Evolutionary conservation across 139 green algal genomes (phyloP), one percentile per base, ranked within the genome.

Genomic region (Eudorina sp.): DNA sequence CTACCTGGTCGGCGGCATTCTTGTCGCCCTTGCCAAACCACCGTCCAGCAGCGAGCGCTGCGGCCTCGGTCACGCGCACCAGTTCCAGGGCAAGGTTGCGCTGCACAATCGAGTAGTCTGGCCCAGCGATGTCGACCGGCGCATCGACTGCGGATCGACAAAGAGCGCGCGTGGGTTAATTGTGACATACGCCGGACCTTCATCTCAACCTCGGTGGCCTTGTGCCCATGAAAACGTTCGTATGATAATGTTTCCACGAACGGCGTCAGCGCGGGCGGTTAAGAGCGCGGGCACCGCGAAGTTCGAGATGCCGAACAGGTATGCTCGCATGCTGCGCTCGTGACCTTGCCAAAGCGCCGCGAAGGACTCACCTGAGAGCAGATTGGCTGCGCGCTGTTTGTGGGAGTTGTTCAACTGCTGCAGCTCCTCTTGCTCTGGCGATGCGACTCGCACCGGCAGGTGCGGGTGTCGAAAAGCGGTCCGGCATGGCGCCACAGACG

Each of bases 41-140:
- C 90, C 94, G 95, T 11, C 92, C 95, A 16, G 85, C 89, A 11
- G 92, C 93, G 8, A 98, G 90, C 0, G 96, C 96, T 1, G 95
- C 95, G 13, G 96, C 95, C 75, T 98, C 96, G 23, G 96, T 98
- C 23, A 97, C 95, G 5, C 95, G 88, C 31, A 98, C 95, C 0
- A 98, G 90, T 91, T 98, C 96, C 14, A 98, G 90, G 14, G 96
- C 96, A 48, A 98, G 85, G 89, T 98, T 98, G 18, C 95, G 92
- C 45, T 95, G 94, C 9, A 96, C 91, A 36, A 81, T 53, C 4
- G 77, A 82, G 90, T 97, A 97, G 72, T 96, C 93, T 6, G 92
- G 91, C 9, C 93, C 92, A 58, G 34, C 14, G 21, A 25, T 34
- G 38, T 75, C 66, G 66, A 29, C 46, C 9, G 46, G 66, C 14